These are phyloP conservation scores for Mycosarcoma mackinlayi DNA, from an alignment of 1,284 basidiomycete genomes.

Conservation along the genomic window DNA sequence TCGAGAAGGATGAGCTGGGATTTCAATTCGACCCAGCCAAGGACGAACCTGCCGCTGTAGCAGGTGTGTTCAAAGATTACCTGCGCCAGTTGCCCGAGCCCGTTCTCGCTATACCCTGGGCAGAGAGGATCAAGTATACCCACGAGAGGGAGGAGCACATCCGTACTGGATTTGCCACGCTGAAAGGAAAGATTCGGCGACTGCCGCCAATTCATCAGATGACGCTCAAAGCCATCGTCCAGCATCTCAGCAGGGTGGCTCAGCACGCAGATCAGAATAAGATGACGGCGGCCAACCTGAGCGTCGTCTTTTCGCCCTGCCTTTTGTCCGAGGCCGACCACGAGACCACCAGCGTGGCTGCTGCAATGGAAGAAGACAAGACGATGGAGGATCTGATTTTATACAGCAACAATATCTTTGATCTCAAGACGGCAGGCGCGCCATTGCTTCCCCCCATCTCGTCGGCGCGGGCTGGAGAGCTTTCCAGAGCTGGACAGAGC, in stretches of 20 bases:
- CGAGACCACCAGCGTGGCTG: slow-evolving; percentile 59
- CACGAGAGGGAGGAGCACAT: slow-evolving; percentile 75
- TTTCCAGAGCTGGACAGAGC: slow-evolving; percentile 26
- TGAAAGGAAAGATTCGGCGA: slow-evolving; percentile 64
- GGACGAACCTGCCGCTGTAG: slow-evolving; percentile 89
- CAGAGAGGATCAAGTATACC: slow-evolving; percentile 76
- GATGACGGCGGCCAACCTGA: slow-evolving; percentile 81
- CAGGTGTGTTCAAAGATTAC: slow-evolving; percentile 90
- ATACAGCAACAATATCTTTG: slow-evolving; percentile 59
- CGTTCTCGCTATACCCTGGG: slow-evolving; percentile 84
- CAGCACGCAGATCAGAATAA: slow-evolving; percentile 81
- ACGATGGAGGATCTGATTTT: slow-evolving; percentile 63
- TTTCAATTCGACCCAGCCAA: slow-evolving; percentile 81
- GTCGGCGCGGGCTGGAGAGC: slow-evolving; percentile 18
- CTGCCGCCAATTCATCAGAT: slow-evolving; percentile 85
- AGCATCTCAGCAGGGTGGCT: slow-evolving; percentile 85
- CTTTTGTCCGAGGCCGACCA: slow-evolving; percentile 61
- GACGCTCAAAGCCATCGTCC: slow-evolving; percentile 85
- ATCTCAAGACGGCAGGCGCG: slow-evolving; percentile 51
- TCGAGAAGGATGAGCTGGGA: slow-evolving; percentile 87
- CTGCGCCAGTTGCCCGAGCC: slow-evolving; percentile 92
- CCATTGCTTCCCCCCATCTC: slow-evolving; percentile 45
- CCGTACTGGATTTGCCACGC: slow-evolving; percentile 57
- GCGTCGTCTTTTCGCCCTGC: slow-evolving; percentile 66
- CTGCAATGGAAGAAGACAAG: slow-evolving; percentile 65